A percentile compares a stretch with the other conserved stretches of the same genome.
These are phyloP conservation scores for Lodderomyces margitis DNA, from an alignment of 1,139 yeast species.

Conservation along the genomic window DNA sequence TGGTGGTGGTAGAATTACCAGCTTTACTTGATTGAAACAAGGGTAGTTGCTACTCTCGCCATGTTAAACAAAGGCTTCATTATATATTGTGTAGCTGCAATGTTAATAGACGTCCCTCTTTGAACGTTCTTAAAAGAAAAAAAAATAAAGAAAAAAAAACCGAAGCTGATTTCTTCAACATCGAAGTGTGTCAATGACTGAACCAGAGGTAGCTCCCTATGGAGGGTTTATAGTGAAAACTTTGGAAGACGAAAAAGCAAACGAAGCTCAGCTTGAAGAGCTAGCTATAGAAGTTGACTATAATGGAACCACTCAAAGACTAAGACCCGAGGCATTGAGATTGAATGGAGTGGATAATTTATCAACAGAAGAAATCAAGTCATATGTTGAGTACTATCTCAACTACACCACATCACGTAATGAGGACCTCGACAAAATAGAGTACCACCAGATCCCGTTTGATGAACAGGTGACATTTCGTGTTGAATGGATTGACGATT, in stretches of 20 bases:
- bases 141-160: constrained; percentile 2
- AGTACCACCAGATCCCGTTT: constrained; percentile 26
- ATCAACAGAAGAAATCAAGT: constrained; percentile 62
- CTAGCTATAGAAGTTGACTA: constrained; percentile 36
- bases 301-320: constrained; percentile 28
- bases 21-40: no score
- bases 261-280: constrained; percentile 29
- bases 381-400: constrained; percentile 50
- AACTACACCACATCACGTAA: constrained; percentile 30
- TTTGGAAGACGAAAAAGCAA: constrained; percentile 37
- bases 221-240: constrained; percentile 45
- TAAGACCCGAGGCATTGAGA: constrained; percentile 51
- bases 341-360: constrained; percentile 67
- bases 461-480: constrained; percentile 37
- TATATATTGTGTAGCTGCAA: no score
- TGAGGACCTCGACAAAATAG: constrained; percentile 12
- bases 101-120: no score
- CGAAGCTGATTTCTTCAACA: not conserved
- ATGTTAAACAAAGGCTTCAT: no score
- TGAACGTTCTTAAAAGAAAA: no score
- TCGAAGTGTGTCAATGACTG: constrained; percentile 22
- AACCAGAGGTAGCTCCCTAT: constrained; percentile 41
- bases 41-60: no score
- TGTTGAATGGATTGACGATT: constrained; percentile 72
- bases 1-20: no score